These are phyloP conservation scores for Hypsizygus ulmarius DNA, from an alignment of 1,284 basidiomycete genomes.

Conservation along the genomic window DNA sequence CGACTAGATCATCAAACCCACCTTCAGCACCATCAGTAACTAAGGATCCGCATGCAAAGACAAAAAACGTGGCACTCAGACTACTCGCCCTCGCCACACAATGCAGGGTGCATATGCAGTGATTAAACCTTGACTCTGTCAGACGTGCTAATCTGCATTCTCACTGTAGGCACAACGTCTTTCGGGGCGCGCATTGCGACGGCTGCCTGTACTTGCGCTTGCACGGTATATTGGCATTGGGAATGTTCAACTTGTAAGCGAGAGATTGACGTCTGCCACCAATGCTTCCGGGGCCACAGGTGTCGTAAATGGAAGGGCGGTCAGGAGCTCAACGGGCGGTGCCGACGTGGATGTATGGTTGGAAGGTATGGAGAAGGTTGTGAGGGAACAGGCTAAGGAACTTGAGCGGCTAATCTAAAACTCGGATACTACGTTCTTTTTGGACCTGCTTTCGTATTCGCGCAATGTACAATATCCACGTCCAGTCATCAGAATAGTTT, in stretches of 20 bases:
- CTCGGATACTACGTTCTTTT: neutral
- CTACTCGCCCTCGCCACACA: constrained; percentile 67
- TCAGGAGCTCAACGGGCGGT: constrained; percentile 22
- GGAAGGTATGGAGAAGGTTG: constrained; percentile 73
- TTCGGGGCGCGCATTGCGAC: constrained; percentile 87
- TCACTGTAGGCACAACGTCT: constrained; percentile 59
- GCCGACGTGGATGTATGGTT: constrained; percentile 66
- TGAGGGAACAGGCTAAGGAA: constrained; percentile 54
- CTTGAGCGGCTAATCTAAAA: constrained; percentile 37
- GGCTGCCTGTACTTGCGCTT: constrained; percentile 89
- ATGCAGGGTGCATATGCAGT: constrained; percentile 61
- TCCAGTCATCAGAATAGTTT: neutral
- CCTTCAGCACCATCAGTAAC: constrained; percentile 4
- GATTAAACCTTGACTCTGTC: neutral
- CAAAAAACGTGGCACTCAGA: constrained; percentile 51
- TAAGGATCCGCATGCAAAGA: constrained; percentile 42
- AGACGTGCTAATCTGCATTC: neutral
- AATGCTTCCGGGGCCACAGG: constrained; percentile 2
- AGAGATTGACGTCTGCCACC: constrained; percentile 6
- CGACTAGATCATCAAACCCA: constrained; percentile 17
- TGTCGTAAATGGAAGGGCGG: constrained; percentile 5
- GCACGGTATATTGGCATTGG: constrained; percentile 73
- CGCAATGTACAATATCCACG: neutral
- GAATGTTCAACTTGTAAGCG: constrained; percentile 21
- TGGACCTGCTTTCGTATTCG: constrained; percentile 5